phyloP scores from a whole-genome alignment of 371 early-diverging fungal species.

The Mortierella sp. region DNA sequence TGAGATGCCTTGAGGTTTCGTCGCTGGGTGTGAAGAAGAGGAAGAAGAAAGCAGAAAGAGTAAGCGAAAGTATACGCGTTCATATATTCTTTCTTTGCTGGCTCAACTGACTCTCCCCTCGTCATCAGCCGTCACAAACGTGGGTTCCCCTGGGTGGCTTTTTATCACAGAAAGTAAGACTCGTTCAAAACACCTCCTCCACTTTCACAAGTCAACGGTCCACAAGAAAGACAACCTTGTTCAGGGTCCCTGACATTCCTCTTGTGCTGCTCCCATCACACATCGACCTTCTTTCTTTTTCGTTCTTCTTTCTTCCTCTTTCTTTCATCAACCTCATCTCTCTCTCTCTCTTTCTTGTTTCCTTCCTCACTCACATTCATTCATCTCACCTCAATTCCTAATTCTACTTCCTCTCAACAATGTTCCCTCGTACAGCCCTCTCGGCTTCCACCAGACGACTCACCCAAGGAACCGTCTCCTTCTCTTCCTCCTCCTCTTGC shows the following conservation, averaged over 20 bases:
- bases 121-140: not conserved
- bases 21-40: too few species aligned
- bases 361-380: not conserved
- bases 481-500: not conserved
- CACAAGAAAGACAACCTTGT: not conserved
- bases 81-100: not conserved
- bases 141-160: constrained; percentile 2
- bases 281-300: not conserved
- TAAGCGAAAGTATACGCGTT: not conserved
- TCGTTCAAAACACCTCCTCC: too few species aligned
- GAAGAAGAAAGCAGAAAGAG: not conserved
- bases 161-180: not conserved
- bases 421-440: not conserved
- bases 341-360: not conserved
- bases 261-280: not conserved
- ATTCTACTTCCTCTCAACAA: not conserved
- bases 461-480: not conserved
- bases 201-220: too few species aligned
- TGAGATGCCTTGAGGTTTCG: not conserved
- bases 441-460: not conserved
- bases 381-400: not conserved
- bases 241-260: not conserved
- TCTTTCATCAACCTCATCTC: not conserved
- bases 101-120: too few species aligned
- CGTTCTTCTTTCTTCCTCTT: not conserved